Conservation (phyloP, 768 basidiomycete species). For the Goffeauzyma gilvescens region DNA sequence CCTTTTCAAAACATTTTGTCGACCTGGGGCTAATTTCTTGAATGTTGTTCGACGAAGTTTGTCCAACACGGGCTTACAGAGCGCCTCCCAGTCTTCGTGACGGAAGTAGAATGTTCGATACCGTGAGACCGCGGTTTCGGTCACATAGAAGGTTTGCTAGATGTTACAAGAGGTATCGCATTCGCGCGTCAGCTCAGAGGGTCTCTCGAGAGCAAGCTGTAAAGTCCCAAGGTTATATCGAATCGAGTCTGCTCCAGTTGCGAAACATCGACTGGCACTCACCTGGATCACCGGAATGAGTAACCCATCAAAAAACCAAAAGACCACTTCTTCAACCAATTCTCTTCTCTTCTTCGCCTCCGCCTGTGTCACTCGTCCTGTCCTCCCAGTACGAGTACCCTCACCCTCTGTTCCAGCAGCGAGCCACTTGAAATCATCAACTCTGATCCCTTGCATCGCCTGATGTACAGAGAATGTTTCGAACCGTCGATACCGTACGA, state of each 20-base stretch:
- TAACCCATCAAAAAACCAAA: constrained; percentile 84
- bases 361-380: constrained; percentile 38
- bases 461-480: constrained; percentile 62
- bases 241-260: not conserved
- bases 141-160: constrained; percentile 91
- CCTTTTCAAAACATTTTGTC: constrained; percentile 1
- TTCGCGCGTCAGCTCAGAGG: no score
- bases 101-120: constrained; percentile 76
- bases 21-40: constrained; percentile 41
- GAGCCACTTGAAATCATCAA: constrained; percentile 64
- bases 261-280: constrained; percentile 11
- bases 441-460: constrained; percentile 55
- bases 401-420: constrained; percentile 16
- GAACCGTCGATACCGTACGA: constrained; percentile 57
- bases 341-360: constrained; percentile 63
- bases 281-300: constrained; percentile 62
- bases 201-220: no score
- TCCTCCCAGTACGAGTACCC: no score
- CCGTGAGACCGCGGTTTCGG: constrained; percentile 68
- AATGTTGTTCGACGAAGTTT: constrained; percentile 56
- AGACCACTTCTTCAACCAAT: constrained; percentile 69
- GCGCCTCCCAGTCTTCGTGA: constrained; percentile 75
- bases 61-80: constrained; percentile 64
- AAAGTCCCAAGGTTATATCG: not conserved
- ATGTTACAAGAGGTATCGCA: no score